phyloP scores from a whole-genome alignment of 805 yeast species.

The Candida takata region DNA sequence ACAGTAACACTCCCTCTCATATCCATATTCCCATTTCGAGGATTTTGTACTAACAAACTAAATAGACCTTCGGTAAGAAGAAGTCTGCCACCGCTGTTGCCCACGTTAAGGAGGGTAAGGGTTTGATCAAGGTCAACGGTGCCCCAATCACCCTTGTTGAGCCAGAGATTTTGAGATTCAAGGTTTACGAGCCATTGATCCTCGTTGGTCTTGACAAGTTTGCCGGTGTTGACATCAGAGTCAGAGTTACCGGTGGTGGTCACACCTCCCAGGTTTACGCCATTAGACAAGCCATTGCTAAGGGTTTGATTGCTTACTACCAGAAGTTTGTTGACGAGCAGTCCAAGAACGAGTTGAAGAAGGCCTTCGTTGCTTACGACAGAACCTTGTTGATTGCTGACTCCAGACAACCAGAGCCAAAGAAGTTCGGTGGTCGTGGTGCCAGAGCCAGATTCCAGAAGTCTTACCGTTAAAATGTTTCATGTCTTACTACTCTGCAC shows the following conservation, averaged over 20 bases:
- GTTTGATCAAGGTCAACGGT: slow-evolving; percentile 99
- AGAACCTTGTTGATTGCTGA: slow-evolving; percentile 99
- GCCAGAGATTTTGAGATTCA: slow-evolving; percentile 99
- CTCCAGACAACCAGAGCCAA: slow-evolving; percentile 99
- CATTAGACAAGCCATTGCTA: slow-evolving; percentile 99
- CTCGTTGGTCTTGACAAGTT: slow-evolving; percentile 98
- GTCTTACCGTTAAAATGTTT: slow-evolving; percentile 85
- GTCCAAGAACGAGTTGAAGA: slow-evolving; percentile 98
- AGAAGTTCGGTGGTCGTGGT: slow-evolving; percentile 99
- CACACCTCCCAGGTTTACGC: slow-evolving; percentile 99
- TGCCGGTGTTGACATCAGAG: slow-evolving; percentile 97
- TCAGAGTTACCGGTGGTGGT: slow-evolving; percentile 99
- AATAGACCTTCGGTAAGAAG: slow-evolving; percentile 99
- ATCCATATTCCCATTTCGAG: neutral
- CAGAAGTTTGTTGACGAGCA: slow-evolving; percentile 99
- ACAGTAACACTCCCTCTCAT: too few relatives aligned
- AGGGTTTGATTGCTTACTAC: slow-evolving; percentile 99
- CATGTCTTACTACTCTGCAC: slow-evolving; percentile 19
- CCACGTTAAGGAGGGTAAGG: slow-evolving; percentile 98
- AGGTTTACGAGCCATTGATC: slow-evolving; percentile 98
- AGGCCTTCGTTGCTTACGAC: slow-evolving; percentile 95
- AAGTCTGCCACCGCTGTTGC: slow-evolving; percentile 99
- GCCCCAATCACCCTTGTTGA: slow-evolving; percentile 97
- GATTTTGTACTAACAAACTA: slow-evolving; percentile 21
- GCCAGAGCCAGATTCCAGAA: slow-evolving; percentile 99